Conservation (phyloP, 2,329 filamentous ascomycete genomes). For the Waltergamsia citrina region DNA sequence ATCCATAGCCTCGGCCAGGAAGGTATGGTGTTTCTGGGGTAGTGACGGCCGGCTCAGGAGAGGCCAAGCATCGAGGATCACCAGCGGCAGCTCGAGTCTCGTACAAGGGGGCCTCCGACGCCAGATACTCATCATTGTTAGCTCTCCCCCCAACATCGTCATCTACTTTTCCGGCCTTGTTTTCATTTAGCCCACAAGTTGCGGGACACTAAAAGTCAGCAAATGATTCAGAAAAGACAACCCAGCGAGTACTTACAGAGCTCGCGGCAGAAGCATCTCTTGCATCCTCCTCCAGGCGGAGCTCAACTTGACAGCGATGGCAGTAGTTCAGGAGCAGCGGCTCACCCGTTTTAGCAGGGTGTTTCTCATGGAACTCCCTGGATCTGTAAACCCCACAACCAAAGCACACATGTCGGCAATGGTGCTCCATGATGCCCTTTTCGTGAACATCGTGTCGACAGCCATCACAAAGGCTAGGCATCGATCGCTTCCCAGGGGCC, state of each 20-base stretch:
- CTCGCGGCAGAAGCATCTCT: slow-evolving; percentile 15
- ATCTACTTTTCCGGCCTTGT: neutral
- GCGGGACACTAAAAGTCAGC: neutral
- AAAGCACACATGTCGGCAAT: slow-evolving; percentile 29
- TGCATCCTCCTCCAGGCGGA: slow-evolving; percentile 12
- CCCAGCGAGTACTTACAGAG: slow-evolving; percentile 11
- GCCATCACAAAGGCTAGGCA: slow-evolving; percentile 22
- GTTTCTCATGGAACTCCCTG: slow-evolving; percentile 11
- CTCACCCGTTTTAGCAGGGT: slow-evolving; percentile 12
- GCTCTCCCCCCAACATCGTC: neutral
- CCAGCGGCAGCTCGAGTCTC: too few relatives aligned
- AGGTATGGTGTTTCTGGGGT: slow-evolving; percentile 7
- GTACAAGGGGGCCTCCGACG: neutral
- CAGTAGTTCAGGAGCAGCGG: slow-evolving; percentile 23
- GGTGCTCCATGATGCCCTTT: slow-evolving; percentile 10
- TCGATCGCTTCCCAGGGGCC: slow-evolving; percentile 8
- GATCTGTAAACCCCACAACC: slow-evolving; percentile 16
- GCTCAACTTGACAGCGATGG: slow-evolving; percentile 13
- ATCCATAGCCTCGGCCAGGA: slow-evolving; percentile 13
- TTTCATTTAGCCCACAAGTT: slow-evolving; percentile 2
- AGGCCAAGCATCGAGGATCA: too few relatives aligned
- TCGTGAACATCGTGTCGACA: slow-evolving; percentile 18
- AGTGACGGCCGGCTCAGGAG: neutral
- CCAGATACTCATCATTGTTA: neutral
- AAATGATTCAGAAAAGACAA: neutral